Conservation (phyloP, 1,139 yeast species). For the Candida buenavistaensis region DNA sequence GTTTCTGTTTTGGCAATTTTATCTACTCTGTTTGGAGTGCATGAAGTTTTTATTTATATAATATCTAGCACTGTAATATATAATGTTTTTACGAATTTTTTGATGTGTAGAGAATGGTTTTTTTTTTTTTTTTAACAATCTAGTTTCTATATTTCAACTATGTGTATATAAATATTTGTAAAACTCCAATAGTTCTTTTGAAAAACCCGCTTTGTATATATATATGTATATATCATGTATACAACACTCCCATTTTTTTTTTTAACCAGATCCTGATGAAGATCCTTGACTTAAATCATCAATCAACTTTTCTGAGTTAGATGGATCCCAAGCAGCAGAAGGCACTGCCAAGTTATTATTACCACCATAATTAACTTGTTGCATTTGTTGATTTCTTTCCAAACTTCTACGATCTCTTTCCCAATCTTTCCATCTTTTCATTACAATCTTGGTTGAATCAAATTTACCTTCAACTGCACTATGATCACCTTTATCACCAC, state of each 20-base stretch:
- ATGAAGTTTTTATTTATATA: background rate
- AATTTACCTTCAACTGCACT: constrained; percentile 76
- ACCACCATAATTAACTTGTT: constrained; percentile 2
- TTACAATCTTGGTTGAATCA: constrained; percentile 81
- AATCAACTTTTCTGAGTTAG: constrained; percentile 28
- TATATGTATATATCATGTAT: background rate
- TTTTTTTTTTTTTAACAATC: no score
- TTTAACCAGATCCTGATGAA: constrained; percentile 16
- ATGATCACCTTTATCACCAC: constrained; percentile 68
- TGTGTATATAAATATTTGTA: no score
- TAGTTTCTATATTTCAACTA: no score
- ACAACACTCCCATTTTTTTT: background rate
- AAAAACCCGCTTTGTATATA: no score
- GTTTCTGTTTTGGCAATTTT: no score
- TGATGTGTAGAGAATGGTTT: no score
- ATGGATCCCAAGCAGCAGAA: constrained; percentile 52
- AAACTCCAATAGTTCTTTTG: no score
- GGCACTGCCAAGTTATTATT: constrained; percentile 33
- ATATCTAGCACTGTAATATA: no score
- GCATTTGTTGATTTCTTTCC: constrained; percentile 16
- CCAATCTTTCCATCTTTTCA: constrained; percentile 94
- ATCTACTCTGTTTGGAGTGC: no score
- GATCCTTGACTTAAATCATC: constrained; percentile 32
- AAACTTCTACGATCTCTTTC: constrained; percentile 61
- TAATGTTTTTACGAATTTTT: no score